Conservation (phyloP, 768 basidiomycete genomes). For the Tulasnella calospora region DNA sequence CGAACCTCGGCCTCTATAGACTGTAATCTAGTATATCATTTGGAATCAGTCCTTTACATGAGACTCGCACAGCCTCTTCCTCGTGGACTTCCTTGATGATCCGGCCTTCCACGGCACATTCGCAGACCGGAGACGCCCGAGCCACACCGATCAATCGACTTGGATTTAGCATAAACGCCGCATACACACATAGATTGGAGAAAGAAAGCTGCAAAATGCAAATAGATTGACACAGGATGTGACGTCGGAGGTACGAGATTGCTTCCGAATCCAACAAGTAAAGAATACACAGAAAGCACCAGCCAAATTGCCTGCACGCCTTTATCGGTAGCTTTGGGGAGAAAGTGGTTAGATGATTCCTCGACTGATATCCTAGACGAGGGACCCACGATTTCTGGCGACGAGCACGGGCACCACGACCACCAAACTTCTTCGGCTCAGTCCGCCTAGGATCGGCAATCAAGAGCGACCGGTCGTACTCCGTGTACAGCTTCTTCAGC, state of each 20-base stretch:
- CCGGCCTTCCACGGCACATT: background rate
- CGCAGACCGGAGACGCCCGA: background rate
- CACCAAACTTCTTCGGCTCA: slow-evolving; percentile 99
- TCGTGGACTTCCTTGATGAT: background rate
- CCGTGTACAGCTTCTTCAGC: slow-evolving; percentile 95
- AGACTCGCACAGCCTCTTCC: background rate
- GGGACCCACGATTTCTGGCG: slow-evolving; percentile 84
- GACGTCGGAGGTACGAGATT: background rate
- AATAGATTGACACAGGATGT: background rate
- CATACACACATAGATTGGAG: background rate
- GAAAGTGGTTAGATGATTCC: background rate
- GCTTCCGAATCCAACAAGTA: background rate
- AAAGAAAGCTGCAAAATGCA: slow-evolving; percentile 7
- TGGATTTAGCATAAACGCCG: background rate
- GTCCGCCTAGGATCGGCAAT: slow-evolving; percentile 94
- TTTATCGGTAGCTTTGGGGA: background rate
- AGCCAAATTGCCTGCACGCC: background rate
- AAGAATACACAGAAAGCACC: slow-evolving; percentile 6
- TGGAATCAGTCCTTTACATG: background rate
- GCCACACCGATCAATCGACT: background rate
- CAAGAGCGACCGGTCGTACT: slow-evolving; percentile 86
- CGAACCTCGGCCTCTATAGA: background rate
- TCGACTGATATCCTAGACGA: background rate
- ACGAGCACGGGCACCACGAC: slow-evolving; percentile 94
- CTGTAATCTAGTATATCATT: background rate